Conservation (phyloP, 139 green algal genomes). For the Axilococcus clingmanii region DNA sequence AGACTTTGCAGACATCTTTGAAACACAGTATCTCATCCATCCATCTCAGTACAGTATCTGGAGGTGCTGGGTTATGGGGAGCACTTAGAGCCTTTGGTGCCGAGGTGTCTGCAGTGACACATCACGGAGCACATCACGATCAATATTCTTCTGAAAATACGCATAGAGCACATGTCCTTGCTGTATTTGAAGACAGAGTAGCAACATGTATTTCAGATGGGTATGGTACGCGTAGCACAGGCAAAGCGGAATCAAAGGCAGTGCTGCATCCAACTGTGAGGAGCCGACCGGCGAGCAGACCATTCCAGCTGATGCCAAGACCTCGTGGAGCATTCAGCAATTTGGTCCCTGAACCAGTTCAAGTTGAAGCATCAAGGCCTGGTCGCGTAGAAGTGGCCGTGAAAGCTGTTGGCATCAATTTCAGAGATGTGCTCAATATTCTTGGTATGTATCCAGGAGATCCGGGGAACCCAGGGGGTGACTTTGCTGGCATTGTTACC, state of each 20-base stretch:
- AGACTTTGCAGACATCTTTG: too few species aligned
- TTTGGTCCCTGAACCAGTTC: conserved; percentile 14
- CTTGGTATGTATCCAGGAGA: conserved; percentile 58
- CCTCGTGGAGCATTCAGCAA: conserved; percentile 30
- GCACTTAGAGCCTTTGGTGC: conserved; percentile 35
- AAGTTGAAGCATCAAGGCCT: conserved; percentile 2
- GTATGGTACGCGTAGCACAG: conserved; percentile 20
- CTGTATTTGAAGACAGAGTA: neutral
- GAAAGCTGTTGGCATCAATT: conserved; percentile 47
- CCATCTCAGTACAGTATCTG: too few species aligned
- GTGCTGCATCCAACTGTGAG: conserved; percentile 16
- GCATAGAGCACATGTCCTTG: neutral
- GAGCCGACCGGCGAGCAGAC: neutral
- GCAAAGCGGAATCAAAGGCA: conserved; percentile 5
- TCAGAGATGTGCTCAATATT: conserved; percentile 55
- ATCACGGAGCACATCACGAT: conserved; percentile 1
- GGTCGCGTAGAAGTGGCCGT: conserved; percentile 26
- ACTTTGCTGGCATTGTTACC: conserved; percentile 44
- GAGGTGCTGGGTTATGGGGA: too few species aligned
- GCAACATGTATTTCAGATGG: conserved; percentile 16
- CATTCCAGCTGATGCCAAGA: conserved; percentile 22
- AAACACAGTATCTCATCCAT: too few species aligned
- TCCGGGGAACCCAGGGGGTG: conserved; percentile 32
- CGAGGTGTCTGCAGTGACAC: conserved; percentile 7
- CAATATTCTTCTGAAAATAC: neutral